Percentiles rank a stretch among this genome's conserved stretches.
phyloP scores from a whole-genome alignment of 305 asterid genomes.

The Rubia tinctorum region DNA sequence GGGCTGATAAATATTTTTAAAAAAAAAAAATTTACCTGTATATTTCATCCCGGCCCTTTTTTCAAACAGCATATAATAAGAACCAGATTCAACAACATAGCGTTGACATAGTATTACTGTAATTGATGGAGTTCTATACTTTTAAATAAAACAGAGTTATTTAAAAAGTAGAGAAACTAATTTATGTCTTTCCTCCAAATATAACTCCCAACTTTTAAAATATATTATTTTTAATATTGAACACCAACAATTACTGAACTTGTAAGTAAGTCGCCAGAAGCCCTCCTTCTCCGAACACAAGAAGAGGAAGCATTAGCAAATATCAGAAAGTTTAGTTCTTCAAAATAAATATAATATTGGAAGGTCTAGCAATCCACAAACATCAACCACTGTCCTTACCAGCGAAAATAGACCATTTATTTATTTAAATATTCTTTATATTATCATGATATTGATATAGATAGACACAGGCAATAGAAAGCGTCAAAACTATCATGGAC shows the following conservation, averaged over 20 bases:
- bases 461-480: not conserved
- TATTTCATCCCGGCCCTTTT: too few species aligned
- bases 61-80: too few species aligned
- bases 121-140: too few species aligned
- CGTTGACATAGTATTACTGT: not conserved
- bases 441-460: not conserved
- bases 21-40: too few species aligned
- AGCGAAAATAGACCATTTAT: not conserved
- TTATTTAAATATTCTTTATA: not conserved
- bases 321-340: not conserved
- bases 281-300: not conserved
- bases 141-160: too few species aligned
- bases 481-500: not conserved
- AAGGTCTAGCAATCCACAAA: not conserved
- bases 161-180: too few species aligned
- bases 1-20: too few species aligned
- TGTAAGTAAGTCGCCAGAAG: too few species aligned
- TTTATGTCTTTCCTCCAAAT: too few species aligned
- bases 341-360: not conserved
- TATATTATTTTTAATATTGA: too few species aligned
- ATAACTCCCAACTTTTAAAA: too few species aligned
- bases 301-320: not conserved
- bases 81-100: not conserved
- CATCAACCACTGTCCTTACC: not conserved
- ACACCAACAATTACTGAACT: too few species aligned